These are phyloP conservation scores for Trifolium fragiferum DNA, from an alignment of 306 rosid species.

Conservation along the genomic window DNA sequence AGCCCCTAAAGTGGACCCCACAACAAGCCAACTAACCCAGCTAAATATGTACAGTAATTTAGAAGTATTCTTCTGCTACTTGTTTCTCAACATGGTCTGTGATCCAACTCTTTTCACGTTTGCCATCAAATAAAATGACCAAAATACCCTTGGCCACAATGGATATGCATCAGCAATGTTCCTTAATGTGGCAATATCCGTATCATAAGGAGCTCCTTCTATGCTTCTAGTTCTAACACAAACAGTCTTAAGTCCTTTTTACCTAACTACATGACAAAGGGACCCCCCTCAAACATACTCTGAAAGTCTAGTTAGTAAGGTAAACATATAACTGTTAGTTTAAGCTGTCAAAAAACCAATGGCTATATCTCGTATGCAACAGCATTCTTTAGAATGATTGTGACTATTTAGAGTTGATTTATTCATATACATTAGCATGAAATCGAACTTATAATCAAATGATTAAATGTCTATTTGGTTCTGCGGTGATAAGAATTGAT, in stretches of 20 bases:
- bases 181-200: slow-evolving; percentile 34
- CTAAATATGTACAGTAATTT: slow-evolving; percentile 53
- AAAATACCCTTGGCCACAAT: slow-evolving; percentile 45
- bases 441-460: not conserved
- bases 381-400: not conserved
- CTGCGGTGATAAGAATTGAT: too few relatives aligned
- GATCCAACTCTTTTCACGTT: slow-evolving; percentile 50
- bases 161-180: slow-evolving; percentile 21
- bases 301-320: slow-evolving; percentile 25
- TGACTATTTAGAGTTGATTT: not conserved
- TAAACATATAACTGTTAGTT: slow-evolving; percentile 30
- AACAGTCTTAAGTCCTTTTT: not conserved
- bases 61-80: slow-evolving; percentile 55
- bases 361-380: too few relatives aligned
- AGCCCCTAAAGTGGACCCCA: slow-evolving; percentile 44
- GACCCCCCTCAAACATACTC: slow-evolving; percentile 40
- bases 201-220: slow-evolving; percentile 39
- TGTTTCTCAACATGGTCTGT: slow-evolving; percentile 71
- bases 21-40: slow-evolving; percentile 29
- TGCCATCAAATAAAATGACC: slow-evolving; percentile 40
- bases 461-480: too few relatives aligned
- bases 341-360: slow-evolving; percentile 39
- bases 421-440: not conserved
- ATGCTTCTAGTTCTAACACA: slow-evolving; percentile 25
- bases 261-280: slow-evolving; percentile 39